Conservation (phyloP, 2,329 filamentous ascomycete genomes). For the Neofusicoccum umdonicola region DNA sequence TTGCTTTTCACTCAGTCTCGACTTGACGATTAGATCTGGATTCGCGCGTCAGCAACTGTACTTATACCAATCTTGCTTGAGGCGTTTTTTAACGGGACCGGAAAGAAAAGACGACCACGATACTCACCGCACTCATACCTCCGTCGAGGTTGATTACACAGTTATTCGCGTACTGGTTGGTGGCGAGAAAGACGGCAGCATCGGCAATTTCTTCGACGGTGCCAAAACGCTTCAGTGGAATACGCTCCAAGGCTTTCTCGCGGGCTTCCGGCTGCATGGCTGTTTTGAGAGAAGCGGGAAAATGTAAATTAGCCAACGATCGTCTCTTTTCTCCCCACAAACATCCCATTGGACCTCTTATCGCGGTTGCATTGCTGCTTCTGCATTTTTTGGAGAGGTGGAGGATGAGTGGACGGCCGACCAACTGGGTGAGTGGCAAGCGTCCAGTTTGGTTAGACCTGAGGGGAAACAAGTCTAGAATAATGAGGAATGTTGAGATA, state of each 20-base stretch:
- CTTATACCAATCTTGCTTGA: slow-evolving; percentile 6
- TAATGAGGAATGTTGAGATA: neutral
- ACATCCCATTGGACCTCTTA: neutral
- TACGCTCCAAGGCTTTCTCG: slow-evolving; percentile 45
- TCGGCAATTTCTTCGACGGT: slow-evolving; percentile 72
- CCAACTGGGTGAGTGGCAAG: slow-evolving; percentile 18
- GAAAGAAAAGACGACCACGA: neutral
- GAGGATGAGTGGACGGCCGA: neutral
- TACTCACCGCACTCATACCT: slow-evolving; percentile 64
- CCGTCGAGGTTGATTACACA: slow-evolving; percentile 84
- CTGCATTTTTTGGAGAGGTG: neutral
- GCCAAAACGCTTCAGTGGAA: slow-evolving; percentile 68
- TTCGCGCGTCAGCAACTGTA: slow-evolving; percentile 2
- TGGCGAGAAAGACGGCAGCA: slow-evolving; percentile 72
- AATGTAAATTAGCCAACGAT: slow-evolving; percentile 18
- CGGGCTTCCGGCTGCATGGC: slow-evolving; percentile 43
- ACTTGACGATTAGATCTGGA: slow-evolving; percentile 7
- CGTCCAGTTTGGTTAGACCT: neutral
- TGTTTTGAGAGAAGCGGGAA: slow-evolving; percentile 22
- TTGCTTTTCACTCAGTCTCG: neutral
- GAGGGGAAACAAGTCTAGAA: neutral
- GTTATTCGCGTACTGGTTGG: slow-evolving; percentile 81
- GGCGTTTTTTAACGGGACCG: neutral
- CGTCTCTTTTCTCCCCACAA: neutral
- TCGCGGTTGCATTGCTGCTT: neutral